Conservation (phyloP, 192 early-diverging fungal genomes). For the Haplosporangium gracile region DNA sequence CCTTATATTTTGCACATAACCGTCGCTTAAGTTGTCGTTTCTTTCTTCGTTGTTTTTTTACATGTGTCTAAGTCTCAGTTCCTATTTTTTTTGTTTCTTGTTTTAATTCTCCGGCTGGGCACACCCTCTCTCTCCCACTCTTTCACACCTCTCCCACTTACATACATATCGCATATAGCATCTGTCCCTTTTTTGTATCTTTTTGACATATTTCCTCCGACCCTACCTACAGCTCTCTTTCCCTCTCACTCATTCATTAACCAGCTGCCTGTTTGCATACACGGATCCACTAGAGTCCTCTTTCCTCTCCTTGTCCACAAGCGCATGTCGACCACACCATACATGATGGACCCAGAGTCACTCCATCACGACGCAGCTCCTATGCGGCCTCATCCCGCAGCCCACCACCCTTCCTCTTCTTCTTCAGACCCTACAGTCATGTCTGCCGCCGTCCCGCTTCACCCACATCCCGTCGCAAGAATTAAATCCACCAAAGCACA, state of each 20-base stretch:
- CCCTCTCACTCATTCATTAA: background rate
- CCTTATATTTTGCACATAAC: background rate
- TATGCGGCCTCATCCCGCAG: conserved; percentile 18
- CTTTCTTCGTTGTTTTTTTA: background rate
- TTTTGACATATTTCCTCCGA: background rate
- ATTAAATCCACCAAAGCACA: conserved; percentile 72
- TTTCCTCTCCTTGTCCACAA: background rate
- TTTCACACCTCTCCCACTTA: background rate
- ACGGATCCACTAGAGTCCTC: background rate
- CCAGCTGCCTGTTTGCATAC: background rate
- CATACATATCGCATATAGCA: conserved; percentile 3
- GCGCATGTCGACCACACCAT: conserved; percentile 11
- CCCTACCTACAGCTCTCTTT: conserved; percentile 13
- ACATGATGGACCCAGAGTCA: conserved; percentile 46
- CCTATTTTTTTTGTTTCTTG: background rate
- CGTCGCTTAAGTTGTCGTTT: background rate
- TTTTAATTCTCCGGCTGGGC: conserved; percentile 36
- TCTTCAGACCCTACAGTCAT: background rate
- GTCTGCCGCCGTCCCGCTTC: conserved; percentile 20
- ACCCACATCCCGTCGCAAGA: conserved; percentile 32
- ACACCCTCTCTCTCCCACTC: background rate
- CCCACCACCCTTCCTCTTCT: conserved; percentile 1
- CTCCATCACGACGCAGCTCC: conserved; percentile 38
- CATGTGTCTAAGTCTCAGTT: background rate
- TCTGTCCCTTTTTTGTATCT: background rate